Evolutionary conservation across 2,329 filamentous ascomycete genomes (phyloP), one percentile per base, ranked within the genome.

Genomic region (Exophiala sp.): DNA sequence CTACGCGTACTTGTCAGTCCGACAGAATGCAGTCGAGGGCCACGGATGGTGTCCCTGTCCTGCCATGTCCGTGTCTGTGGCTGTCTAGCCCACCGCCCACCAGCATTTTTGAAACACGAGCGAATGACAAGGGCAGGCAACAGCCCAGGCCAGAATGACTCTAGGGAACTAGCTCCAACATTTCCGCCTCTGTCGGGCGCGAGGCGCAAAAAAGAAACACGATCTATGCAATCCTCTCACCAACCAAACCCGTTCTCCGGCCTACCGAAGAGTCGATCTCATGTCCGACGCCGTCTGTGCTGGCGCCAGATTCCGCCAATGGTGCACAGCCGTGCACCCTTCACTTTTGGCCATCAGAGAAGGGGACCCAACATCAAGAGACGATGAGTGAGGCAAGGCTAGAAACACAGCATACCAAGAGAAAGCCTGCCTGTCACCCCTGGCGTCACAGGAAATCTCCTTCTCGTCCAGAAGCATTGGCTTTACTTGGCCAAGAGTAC

Each of bases 161-260:
- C 34, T 37, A 19, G 34, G 21, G 37, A 23, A 27, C 50, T 43
- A 40, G 43, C 24, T 40, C 53, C 40, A 52, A 30, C 43, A 40
- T 43, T 44, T 50, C 46, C 50, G 47, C 43, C 43, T 44, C 39
- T 53, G 34, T 24, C 46, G 53, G 50, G 40, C 41, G 46, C 46
- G 40, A 56, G 53, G 50, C 50, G 53, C 47, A 57, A 57, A 52
- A 57, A 54, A 52, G 48, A 44, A 57, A 54, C 45, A 49, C 54
- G 50, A 48, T 51, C 48, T 43, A 43, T 52, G 44, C 14, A 48
- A n/a, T n/a, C n/a, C 43, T 35, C 48, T 57, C 42, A 51, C 51
- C 48, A 45, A 49, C 44, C 44, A 53, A 46, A 43, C n/a, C 47
- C 43, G 39, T 46, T 53, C 30, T 40, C 46, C 50, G 47, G 49